Conservation (phyloP, 2,329 filamentous ascomycete genomes). For the Colletotrichum sidae region DNA sequence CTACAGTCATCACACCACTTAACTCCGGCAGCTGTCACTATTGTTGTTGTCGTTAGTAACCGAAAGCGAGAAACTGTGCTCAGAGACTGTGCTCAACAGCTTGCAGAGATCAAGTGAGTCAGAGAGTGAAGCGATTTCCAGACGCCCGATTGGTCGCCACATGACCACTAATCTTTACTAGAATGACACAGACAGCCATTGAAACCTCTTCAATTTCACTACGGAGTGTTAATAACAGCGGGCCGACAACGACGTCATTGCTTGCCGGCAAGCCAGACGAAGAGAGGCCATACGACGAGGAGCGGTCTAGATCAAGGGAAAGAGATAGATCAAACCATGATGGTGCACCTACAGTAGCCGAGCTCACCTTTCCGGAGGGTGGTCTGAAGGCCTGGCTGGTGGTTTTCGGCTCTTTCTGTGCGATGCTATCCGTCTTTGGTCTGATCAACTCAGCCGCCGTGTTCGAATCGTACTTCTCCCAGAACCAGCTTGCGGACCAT, state of each 20-base stretch:
- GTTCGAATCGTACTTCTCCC: slow-evolving; percentile 81
- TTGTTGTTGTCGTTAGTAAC: too few relatives aligned
- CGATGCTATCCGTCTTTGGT: slow-evolving; percentile 77
- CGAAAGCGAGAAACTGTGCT: too few relatives aligned
- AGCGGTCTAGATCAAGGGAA: slow-evolving; percentile 4
- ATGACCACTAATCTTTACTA: background rate
- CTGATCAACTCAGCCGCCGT: slow-evolving; percentile 81
- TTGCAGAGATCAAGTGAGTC: too few relatives aligned
- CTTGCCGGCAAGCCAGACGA: background rate
- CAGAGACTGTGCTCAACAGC: too few relatives aligned
- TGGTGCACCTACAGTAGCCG: slow-evolving; percentile 1
- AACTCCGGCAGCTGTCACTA: too few relatives aligned
- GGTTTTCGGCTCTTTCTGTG: slow-evolving; percentile 80
- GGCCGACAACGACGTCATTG: background rate
- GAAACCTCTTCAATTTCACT: slow-evolving; percentile 18
- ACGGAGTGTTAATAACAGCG: background rate
- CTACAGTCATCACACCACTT: too few relatives aligned
- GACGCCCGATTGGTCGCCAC: background rate
- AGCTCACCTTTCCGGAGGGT: slow-evolving; percentile 70
- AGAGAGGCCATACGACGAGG: slow-evolving; percentile 2
- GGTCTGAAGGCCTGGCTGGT: slow-evolving; percentile 79
- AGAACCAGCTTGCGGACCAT: slow-evolving; percentile 77
- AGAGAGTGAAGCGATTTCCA: background rate
- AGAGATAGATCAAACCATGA: slow-evolving; percentile 2
- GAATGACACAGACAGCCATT: slow-evolving; percentile 17